phyloP scores from a whole-genome alignment of 139 green algal genomes.

The Chlamydomonas sp. region DNA sequence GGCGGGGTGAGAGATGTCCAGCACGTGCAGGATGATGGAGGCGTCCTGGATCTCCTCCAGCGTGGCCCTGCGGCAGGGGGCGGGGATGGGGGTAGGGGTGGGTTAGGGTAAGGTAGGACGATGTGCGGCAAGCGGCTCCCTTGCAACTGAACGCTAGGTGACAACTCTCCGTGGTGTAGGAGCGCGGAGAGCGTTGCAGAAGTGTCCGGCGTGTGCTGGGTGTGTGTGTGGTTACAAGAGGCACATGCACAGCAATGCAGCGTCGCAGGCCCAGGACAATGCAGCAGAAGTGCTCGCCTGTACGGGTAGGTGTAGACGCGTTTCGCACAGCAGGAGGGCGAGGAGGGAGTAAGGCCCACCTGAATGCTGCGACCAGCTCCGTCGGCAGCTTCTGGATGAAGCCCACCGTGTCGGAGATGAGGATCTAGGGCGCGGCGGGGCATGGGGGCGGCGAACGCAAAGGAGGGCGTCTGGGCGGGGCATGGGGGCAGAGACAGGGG shows the following conservation, averaged over 20 bases:
- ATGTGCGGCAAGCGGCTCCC: too few species aligned
- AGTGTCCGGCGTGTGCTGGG: background rate
- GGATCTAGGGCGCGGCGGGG: slow-evolving; percentile 36
- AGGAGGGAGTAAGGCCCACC: slow-evolving; percentile 37
- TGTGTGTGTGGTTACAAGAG: background rate
- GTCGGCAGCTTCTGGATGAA: slow-evolving; percentile 99
- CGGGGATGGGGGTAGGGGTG: background rate
- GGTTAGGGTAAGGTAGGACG: background rate
- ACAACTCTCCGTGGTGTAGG: too few species aligned
- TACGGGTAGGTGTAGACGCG: too few species aligned
- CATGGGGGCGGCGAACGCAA: too few species aligned
- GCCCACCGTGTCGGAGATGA: slow-evolving; percentile 97
- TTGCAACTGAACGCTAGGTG: too few species aligned
- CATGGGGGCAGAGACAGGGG: background rate
- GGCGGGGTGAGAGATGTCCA: slow-evolving; percentile 87
- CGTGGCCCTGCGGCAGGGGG: slow-evolving; percentile 71
- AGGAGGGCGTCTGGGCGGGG: background rate
- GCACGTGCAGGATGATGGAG: slow-evolving; percentile 88
- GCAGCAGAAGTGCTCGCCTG: too few species aligned
- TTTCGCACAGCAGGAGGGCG: background rate
- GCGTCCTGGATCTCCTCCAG: slow-evolving; percentile 95
- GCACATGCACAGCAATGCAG: background rate
- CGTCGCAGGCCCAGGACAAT: background rate
- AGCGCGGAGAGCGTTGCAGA: too few species aligned
- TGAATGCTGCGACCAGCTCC: slow-evolving; percentile 92